phyloP scores from a whole-genome alignment of 345 rosid genomes.

The Viola odorata region DNA sequence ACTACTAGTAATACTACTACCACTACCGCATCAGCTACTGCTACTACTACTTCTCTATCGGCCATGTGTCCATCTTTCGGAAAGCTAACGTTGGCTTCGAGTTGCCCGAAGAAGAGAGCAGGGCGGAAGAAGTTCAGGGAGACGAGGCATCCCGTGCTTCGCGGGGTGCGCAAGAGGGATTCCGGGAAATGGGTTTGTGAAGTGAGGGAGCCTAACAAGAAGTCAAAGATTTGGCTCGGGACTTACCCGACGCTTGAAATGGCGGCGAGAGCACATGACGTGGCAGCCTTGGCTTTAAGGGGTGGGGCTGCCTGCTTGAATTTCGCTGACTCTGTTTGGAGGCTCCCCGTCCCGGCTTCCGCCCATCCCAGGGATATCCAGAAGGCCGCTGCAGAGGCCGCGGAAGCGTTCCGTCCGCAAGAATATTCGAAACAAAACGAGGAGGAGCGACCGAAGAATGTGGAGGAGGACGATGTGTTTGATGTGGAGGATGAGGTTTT shows the following conservation, averaged over 20 bases:
- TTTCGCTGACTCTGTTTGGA: conserved; percentile 82
- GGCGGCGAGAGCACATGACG: conserved; percentile 96
- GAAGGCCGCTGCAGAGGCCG: conserved; percentile 67
- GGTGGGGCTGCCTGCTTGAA: conserved; percentile 81
- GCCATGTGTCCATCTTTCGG: conserved; percentile 14
- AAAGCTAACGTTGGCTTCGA: conserved; percentile 56
- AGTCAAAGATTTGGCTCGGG: conserved; percentile 85
- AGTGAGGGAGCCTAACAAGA: conserved; percentile 79
- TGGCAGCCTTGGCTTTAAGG: conserved; percentile 68
- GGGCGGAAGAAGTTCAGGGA: conserved; percentile 86
- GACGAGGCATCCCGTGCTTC: conserved; percentile 81
- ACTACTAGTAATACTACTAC: too few species aligned
- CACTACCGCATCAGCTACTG: too few species aligned
- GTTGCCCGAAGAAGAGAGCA: conserved; percentile 65
- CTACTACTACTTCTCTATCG: too few species aligned
- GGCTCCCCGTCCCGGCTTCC: conserved; percentile 66
- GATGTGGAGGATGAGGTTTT: conserved; percentile 61
- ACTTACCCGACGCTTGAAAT: conserved; percentile 68
- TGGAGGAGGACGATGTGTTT: conserved; percentile 24
- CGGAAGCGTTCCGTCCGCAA: conserved; percentile 36
- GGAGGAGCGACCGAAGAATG: conserved; percentile 5
- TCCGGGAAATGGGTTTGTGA: conserved; percentile 92
- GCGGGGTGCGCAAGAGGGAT: conserved; percentile 65
- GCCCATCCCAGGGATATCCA: conserved; percentile 58
- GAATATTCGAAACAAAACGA: too few species aligned